Evolutionary conservation across 1,284 basidiomycete species (phyloP), one percentile per base, ranked within the genome.

Genomic region (Wallemia mellicola): DNA sequence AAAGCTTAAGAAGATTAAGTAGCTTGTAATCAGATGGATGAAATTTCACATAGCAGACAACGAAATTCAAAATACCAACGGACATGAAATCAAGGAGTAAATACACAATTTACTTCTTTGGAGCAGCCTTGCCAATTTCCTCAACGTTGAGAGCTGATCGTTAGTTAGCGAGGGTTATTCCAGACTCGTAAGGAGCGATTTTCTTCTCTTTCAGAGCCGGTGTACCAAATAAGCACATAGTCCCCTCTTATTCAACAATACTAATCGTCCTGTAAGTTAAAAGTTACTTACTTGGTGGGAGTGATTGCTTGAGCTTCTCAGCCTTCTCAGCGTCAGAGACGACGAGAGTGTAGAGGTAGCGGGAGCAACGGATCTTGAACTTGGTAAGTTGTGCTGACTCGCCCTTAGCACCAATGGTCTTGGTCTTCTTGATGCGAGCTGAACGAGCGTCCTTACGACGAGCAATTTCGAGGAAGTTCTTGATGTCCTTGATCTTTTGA

Each of bases 341-440:
- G 64, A 82, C 80, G 66, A 98, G 80, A 28, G 94, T 98, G 82
- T 99, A 98, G 64, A 98, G 83, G 76, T 92, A 95, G 70, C 84
- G 79, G 63, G 86, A 85, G 77, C 91, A 95, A 72, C 92, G 81
- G 71, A 99, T 81, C 80, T 98, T 98, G 82, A 98, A 96, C 77
- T 98, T 96, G 72, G 86, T 92, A 73, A 82, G 75, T 85, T 86
- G 70, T 77, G 81, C 62, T 77, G 38, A 3, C 38, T 48, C 38
- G 38, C 38, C 38, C 38, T 48, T 48, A n/a, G 64, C 65, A 62
- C 68, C 64, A 60, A 65, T 67, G 81, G 76, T 63, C 60, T 78
- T 76, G 63, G 83, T 83, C 77, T 88, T 91, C 77, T 95, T 95
- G 79, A 95, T 91, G 72, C 88, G 85, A 65, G 85, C 87, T 74